Base-by-base conservation (phyloP, 352 stramenopile species). In the Achlya hypogyna region DNA sequence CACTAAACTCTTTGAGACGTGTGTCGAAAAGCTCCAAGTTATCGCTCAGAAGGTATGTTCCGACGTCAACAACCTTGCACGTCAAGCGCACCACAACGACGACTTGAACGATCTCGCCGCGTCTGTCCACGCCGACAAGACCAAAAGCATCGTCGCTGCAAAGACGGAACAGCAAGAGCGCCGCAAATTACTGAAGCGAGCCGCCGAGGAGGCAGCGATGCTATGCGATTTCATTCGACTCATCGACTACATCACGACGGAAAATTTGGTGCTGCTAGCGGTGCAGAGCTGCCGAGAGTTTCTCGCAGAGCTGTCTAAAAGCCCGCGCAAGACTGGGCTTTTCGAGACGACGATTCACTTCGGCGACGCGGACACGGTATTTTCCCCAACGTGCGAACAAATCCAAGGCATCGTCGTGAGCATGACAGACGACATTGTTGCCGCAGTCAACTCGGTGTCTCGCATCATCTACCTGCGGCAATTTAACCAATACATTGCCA, bases 271-370 rank as follows among this genome's bases (percentile, higher is more conserved):
- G 25, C 78, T 81, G 51, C 65, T 97, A 14, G 86, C 84, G 22
- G 74, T 96, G 1, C 78, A 93, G 34, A 96, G 81, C 59, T 93
- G 84, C 51, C 73, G 82, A 23, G 82, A 86, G 32, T 95, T 98
- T 51, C 74, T 98, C 6, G 71, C 87, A 1, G 88, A 97, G 65
- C 74, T 98, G 35, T 86, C 92, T 58, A 95, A 96, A 63, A 73
- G 88, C 1, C 78, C 84, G 1, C 75, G 85, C 16, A 93, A 97
- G 65, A 94, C 86, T 0, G 93, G 93, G n/a, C 71, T 97, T 10
- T 98, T 98, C 42, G 90, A 98, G 69, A 98, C 93, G 10, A 96
- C 87, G 2, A 90, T 98, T 38, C 85, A 84, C 43, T 98, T 98
- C 59, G 84, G 79, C 34, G 79, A 92, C 18, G 73, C 84, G 23